Conservation (phyloP, 208 protist species). For the Acanthamoeba rhysodes region DNA sequence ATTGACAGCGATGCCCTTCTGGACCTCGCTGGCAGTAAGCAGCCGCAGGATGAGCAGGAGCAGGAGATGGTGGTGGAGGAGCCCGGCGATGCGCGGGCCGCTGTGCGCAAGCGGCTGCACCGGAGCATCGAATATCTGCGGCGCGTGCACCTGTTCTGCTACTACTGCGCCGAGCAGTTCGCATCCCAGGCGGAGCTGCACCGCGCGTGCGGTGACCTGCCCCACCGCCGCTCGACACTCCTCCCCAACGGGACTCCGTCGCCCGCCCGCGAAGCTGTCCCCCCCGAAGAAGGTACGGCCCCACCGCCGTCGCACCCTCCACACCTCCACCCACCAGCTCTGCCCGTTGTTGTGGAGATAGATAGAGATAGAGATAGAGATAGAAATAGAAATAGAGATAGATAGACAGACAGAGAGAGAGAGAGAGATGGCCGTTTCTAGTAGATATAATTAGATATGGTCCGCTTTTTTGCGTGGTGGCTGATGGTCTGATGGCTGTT, state of each 20-base stretch:
- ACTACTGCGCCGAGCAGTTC: constrained; percentile 75
- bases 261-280: not conserved
- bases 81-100: not conserved
- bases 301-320: not conserved
- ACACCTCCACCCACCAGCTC: too few relatives aligned
- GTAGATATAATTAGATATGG: too few relatives aligned
- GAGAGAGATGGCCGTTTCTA: too few relatives aligned
- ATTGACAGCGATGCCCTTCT: not conserved
- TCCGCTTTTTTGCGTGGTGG: too few relatives aligned
- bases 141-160: constrained; percentile 63
- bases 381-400: too few relatives aligned
- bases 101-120: not conserved
- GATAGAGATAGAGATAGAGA: too few relatives aligned
- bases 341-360: too few relatives aligned
- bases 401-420: too few relatives aligned
- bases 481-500: too few relatives aligned
- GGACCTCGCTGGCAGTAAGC: not conserved
- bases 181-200: constrained; percentile 53
- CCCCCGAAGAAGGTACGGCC: constrained; percentile 47
- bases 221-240: constrained; percentile 7
- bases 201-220: constrained; percentile 43
- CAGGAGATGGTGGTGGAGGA: too few relatives aligned
- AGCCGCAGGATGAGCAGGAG: not conserved
- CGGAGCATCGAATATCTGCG: constrained; percentile 63
- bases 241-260: too few relatives aligned